Evolutionary conservation across 1,139 yeast species (phyloP).

Genomic region (Pneumocystis oryctolagi): DNA sequence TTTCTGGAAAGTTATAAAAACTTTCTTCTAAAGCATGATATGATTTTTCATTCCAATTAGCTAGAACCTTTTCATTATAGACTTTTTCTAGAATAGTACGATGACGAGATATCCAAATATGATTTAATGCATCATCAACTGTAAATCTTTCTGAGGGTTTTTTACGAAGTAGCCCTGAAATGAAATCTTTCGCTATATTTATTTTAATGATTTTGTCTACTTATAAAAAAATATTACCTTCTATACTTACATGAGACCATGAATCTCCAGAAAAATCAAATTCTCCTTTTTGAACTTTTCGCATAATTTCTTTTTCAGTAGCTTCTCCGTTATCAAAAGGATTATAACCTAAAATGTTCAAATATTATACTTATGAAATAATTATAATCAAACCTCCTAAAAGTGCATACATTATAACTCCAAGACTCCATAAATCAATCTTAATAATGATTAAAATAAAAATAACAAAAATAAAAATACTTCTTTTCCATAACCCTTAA

Average conservation of each 20-base stretch:
- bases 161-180: conserved; percentile 28
- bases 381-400: conserved; percentile 18
- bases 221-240: neutral
- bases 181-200: conserved; percentile 26
- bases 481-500: conserved; percentile 35
- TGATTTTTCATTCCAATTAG: neutral
- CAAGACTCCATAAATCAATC: conserved; percentile 54
- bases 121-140: conserved; percentile 28
- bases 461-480: conserved; percentile 15
- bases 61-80: conserved; percentile 12
- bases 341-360: conserved; percentile 4
- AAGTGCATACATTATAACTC: conserved; percentile 42
- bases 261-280: conserved; percentile 1
- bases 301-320: conserved; percentile 2
- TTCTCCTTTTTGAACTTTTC: conserved; percentile 2
- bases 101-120: conserved; percentile 36
- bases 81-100: conserved; percentile 17
- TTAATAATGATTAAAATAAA: neutral
- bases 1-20: neutral
- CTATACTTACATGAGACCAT: conserved; percentile 2
- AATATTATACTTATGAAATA: neutral
- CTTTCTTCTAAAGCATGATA: neutral
- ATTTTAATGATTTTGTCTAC: neutral
- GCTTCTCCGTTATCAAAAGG: conserved; percentile 3
- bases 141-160: conserved; percentile 29